Base-by-base conservation (phyloP, 2,329 filamentous ascomycete species). In the Diaporthe citriasiana region DNA sequence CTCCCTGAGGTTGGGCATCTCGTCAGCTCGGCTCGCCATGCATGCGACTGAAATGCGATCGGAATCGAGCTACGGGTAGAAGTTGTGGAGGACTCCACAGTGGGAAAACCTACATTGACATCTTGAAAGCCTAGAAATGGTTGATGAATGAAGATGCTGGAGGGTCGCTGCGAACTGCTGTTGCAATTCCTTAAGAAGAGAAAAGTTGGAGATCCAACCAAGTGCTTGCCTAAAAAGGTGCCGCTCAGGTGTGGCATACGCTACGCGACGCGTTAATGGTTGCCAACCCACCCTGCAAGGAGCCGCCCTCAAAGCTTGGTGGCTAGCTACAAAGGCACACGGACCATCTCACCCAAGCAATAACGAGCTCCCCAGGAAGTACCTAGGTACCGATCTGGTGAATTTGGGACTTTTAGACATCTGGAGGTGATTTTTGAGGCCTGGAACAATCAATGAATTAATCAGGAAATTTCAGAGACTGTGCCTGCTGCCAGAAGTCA, bases 1-100 rank as follows among this genome's bases (percentile, higher is more conserved):
- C 91, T 99, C 97, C 79, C 90, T 93, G 75, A 74, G 42, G 56
- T 71, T 47, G 45, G 42, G 42, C 63, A 71, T 60, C 45, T 59
- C 25, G 47, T 71, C 40, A 71, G 70, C 47, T 63, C 56, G 47
- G 17, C 19, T 53, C 25, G 50, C 59, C 47, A 25, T 55, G 7
- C 9, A 5, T 35, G 69, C 25, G 40, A 63, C 33, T 42, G 25
- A 19, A 51, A 47, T 45, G 56, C 30, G 17, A 60, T 55, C 25
- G 25, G 50, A 35, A 60, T 27, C 27, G 19, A 50, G 25, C 78
- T 72, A 77, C 76, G 70, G 71, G 38, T 57, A 25, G 15, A 35
- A 19, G 72, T n/a, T 19, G 22, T 40, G 19, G 13, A 25, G 3
- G 1, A 38, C 15, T 33, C 30, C 47, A 40, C 7, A 10, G n/a